A percentile compares a stretch with the other conserved stretches of the same genome.
phyloP scores from a whole-genome alignment of 2,329 filamentous ascomycete genomes.

The Penicillium sp. region DNA sequence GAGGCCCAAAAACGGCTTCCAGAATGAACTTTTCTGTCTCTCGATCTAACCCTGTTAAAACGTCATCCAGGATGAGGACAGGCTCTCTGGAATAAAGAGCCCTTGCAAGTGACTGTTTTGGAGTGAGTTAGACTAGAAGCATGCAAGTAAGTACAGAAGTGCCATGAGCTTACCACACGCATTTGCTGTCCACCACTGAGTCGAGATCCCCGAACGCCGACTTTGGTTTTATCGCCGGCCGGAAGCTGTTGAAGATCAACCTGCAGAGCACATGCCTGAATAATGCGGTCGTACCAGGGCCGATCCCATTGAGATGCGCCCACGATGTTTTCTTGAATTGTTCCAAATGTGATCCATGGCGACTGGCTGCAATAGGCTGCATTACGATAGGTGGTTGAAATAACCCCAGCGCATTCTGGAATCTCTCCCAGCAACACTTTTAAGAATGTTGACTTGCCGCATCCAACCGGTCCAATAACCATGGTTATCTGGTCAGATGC shows the following conservation, averaged over 20 bases:
- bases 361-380: conserved; percentile 21
- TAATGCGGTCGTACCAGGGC: conserved; percentile 12
- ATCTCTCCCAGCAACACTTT: conserved; percentile 18
- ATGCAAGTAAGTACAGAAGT: no score
- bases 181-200: conserved; percentile 22
- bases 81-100: conserved; percentile 44
- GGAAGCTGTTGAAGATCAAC: conserved; percentile 16
- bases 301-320: conserved; percentile 14
- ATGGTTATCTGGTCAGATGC: conserved; percentile 10
- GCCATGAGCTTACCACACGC: conserved; percentile 21
- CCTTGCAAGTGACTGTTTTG: conserved; percentile 42
- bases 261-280: conserved; percentile 11
- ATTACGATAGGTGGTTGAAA: conserved; percentile 14
- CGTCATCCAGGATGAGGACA: conserved; percentile 47
- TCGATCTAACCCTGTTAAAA: conserved; percentile 45
- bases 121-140: neutral
- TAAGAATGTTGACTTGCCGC: conserved; percentile 23
- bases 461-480: conserved; percentile 20
- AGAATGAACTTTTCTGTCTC: conserved; percentile 43
- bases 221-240: conserved; percentile 22
- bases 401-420: conserved; percentile 12
- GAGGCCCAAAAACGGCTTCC: conserved; percentile 38
- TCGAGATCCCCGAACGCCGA: conserved; percentile 21
- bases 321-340: conserved; percentile 16
- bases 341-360: conserved; percentile 21